These are phyloP conservation scores for Trichosanthes cucumerina DNA, from an alignment of 306 rosid genomes.

Conservation along the genomic window DNA sequence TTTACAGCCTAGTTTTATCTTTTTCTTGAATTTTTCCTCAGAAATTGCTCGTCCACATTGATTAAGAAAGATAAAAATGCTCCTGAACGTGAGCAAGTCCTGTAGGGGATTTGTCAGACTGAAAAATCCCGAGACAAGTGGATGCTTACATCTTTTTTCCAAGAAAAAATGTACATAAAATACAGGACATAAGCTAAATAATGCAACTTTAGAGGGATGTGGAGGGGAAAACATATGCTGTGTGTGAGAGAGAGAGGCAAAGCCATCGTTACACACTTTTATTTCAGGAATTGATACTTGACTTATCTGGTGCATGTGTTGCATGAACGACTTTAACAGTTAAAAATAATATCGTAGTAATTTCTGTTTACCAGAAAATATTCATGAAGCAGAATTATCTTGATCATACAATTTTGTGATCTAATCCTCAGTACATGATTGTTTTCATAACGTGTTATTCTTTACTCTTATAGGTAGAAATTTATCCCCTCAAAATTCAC, in stretches of 20 bases:
- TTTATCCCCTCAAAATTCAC: constrained; percentile 95
- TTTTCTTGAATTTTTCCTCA: neutral
- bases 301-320: neutral
- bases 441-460: constrained; percentile 21
- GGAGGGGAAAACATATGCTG: too few relatives aligned
- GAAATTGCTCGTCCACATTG: neutral
- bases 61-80: neutral
- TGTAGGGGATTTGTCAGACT: neutral
- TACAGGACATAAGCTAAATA: too few relatives aligned
- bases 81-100: neutral
- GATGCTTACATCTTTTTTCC: too few relatives aligned
- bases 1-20: neutral
- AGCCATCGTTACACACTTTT: neutral
- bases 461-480: constrained; percentile 52
- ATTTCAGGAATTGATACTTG: neutral
- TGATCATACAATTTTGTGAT: neutral
- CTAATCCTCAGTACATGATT: neutral
- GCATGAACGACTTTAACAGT: neutral
- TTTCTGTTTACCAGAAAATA: neutral
- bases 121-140: neutral
- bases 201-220: too few relatives aligned
- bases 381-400: neutral
- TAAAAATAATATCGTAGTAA: neutral
- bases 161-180: too few relatives aligned
- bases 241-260: too few relatives aligned